Evolutionary conservation across 768 basidiomycete genomes (phyloP).

Genomic region (Mrakia gelida): DNA sequence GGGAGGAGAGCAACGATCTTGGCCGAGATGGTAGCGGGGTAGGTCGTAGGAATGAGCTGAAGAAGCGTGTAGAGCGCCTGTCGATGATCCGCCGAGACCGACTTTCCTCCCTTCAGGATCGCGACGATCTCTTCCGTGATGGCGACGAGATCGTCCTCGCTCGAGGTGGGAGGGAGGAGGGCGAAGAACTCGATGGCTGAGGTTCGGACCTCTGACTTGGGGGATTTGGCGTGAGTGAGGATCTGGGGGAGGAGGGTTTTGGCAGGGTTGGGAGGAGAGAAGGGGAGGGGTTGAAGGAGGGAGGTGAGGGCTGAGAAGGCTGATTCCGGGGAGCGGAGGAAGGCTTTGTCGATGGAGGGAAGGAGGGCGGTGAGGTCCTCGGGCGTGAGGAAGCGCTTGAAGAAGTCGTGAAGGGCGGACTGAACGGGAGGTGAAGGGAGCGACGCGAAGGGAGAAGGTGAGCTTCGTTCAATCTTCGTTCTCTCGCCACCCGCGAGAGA

Average conservation of each 20-base stretch:
- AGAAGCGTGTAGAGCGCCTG: slow-evolving; percentile 72
- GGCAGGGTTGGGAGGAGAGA: slow-evolving; percentile 57
- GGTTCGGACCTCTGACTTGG: slow-evolving; percentile 58
- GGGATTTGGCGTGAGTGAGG: slow-evolving; percentile 69
- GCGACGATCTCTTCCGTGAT: slow-evolving; percentile 58
- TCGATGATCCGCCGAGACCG: slow-evolving; percentile 80
- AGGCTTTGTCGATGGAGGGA: slow-evolving; percentile 71
- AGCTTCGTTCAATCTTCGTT: not conserved
- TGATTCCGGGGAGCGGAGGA: slow-evolving; percentile 77
- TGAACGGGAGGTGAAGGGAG: slow-evolving; percentile 13
- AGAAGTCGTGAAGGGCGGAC: slow-evolving; percentile 38
- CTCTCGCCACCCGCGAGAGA: not conserved
- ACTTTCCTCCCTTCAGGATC: slow-evolving; percentile 79
- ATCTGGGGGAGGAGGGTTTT: slow-evolving; percentile 51
- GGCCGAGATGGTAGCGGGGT: slow-evolving; percentile 36
- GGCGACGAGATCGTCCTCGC: slow-evolving; percentile 46
- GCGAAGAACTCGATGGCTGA: slow-evolving; percentile 60
- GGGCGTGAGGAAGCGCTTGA: slow-evolving; percentile 31
- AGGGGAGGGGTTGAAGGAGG: slow-evolving; percentile 48
- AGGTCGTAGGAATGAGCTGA: slow-evolving; percentile 50
- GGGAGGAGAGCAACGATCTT: slow-evolving; percentile 49
- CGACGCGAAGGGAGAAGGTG: not conserved
- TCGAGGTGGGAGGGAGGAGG: slow-evolving; percentile 45
- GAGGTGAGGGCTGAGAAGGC: slow-evolving; percentile 56
- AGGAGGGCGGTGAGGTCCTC: slow-evolving; percentile 59